Percentiles rank a stretch among this genome's conserved stretches.
Conservation (phyloP, 805 yeast species). For the Groenewaldozyma tartarivorans region DNA sequence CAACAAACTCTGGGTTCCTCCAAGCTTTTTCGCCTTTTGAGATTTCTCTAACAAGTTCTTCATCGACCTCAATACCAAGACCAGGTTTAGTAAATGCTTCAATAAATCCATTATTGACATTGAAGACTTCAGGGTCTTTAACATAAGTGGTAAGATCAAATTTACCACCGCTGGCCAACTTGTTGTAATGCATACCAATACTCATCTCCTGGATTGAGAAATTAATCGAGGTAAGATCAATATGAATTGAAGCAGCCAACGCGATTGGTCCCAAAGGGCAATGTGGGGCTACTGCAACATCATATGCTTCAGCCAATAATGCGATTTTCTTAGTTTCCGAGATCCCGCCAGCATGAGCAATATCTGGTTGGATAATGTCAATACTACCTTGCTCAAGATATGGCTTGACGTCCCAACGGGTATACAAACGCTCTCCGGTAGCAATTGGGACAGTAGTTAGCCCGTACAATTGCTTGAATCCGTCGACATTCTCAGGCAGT, state of each 20-base stretch:
- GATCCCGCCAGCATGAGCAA: constrained; percentile 24
- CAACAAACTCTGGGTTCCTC: constrained; percentile 24
- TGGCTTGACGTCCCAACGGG: constrained; percentile 20
- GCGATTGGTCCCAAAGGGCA: constrained; percentile 26
- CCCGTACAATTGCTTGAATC: constrained; percentile 14
- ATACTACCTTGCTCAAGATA: constrained; percentile 21
- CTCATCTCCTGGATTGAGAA: constrained; percentile 24
- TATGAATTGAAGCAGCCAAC: constrained; percentile 23
- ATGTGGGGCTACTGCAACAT: constrained; percentile 25
- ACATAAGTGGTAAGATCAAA: constrained; percentile 20
- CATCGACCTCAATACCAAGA: constrained; percentile 22
- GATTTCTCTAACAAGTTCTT: constrained; percentile 19
- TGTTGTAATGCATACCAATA: constrained; percentile 22
- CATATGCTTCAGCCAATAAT: constrained; percentile 24
- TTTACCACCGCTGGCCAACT: constrained; percentile 4
- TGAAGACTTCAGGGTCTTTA: constrained; percentile 18
- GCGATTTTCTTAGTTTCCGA: constrained; percentile 23
- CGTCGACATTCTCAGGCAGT: constrained; percentile 22
- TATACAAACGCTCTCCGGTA: constrained; percentile 22
- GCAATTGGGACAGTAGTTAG: constrained; percentile 24
- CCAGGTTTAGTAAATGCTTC: constrained; percentile 21
- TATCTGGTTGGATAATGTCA: constrained; percentile 25
- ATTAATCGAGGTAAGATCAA: constrained; percentile 19
- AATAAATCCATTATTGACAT: constrained; percentile 19
- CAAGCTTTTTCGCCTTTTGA: constrained; percentile 17